Conservation (phyloP, 164 flowering plant genomes). For the Pachysandra terminalis region DNA sequence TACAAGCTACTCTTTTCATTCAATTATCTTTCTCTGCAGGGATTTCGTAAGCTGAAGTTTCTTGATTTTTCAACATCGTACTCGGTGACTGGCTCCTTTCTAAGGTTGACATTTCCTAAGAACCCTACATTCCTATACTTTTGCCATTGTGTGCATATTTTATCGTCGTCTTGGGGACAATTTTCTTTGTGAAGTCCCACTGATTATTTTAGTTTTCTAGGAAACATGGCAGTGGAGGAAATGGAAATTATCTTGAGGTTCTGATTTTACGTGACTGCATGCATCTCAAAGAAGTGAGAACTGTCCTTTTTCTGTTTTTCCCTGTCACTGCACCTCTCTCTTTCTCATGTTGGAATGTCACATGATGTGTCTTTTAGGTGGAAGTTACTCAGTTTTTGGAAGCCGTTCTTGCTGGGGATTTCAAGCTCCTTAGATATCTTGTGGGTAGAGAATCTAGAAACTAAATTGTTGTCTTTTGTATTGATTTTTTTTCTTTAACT, state of each 20-base stretch:
- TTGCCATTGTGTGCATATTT: not conserved
- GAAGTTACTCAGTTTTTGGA: conserved; percentile 65
- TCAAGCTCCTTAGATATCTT: conserved; percentile 60
- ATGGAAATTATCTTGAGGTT: conserved; percentile 60
- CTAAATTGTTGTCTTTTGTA: conserved; percentile 1
- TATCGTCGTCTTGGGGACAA: not conserved
- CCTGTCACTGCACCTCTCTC: conserved; percentile 1
- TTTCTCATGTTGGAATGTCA: not conserved
- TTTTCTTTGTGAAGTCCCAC: not conserved
- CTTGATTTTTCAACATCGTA: conserved; percentile 85
- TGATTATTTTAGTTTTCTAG: conserved; percentile 25
- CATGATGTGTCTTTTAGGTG: conserved; percentile 36
- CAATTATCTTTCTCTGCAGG: conserved; percentile 40
- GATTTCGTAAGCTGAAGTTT: conserved; percentile 61
- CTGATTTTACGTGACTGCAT: conserved; percentile 85
- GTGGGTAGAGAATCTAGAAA: conserved; percentile 45
- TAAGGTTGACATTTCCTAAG: conserved; percentile 43
- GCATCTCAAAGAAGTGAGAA: conserved; percentile 79
- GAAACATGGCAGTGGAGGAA: conserved; percentile 50
- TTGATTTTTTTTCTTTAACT: no score
- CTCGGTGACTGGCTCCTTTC: conserved; percentile 72
- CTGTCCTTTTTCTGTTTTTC: not conserved
- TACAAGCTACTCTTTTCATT: conserved; percentile 11
- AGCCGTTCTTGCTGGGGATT: conserved; percentile 66
- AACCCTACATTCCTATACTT: not conserved